Evolutionary conservation across 1,284 basidiomycete species (phyloP).

Genomic region (Erythrobasidium hasegawianum): DNA sequence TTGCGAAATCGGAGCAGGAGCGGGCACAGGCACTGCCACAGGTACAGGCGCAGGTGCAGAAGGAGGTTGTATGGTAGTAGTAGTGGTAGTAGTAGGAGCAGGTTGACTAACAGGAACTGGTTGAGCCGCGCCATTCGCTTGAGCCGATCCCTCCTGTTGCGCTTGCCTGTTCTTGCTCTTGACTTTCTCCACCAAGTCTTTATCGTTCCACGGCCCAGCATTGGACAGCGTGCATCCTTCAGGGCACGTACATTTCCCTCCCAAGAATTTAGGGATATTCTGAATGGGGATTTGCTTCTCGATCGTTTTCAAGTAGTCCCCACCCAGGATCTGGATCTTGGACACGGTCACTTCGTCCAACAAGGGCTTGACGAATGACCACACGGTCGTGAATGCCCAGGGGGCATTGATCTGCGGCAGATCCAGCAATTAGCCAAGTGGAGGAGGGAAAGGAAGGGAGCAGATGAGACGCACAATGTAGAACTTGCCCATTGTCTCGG

Average conservation of each 20-base stretch:
- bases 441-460: not conserved
- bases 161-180: conserved; percentile 12
- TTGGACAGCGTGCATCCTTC: conserved; percentile 85
- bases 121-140: not conserved
- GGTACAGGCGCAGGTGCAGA: conserved; percentile 4
- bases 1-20: not conserved
- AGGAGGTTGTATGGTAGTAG: too few relatives aligned
- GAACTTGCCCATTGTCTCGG: conserved; percentile 52
- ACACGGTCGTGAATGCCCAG: conserved; percentile 84
- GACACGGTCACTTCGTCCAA: conserved; percentile 89
- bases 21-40: conserved; percentile 2
- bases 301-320: conserved; percentile 57
- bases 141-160: not conserved
- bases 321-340: conserved; percentile 77
- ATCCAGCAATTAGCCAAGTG: not conserved
- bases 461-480: conserved; percentile 48
- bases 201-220: conserved; percentile 83
- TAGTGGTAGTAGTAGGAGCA: conserved; percentile 1
- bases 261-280: conserved; percentile 79
- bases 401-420: conserved; percentile 58
- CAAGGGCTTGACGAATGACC: conserved; percentile 88
- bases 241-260: conserved; percentile 72
- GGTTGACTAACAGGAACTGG: not conserved
- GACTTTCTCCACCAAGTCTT: conserved; percentile 14
- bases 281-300: conserved; percentile 74